A percentile compares a stretch with the other conserved stretches of the same genome.
phyloP scores from a whole-genome alignment of 1,284 basidiomycete genomes.

The Coniophora puteana region DNA sequence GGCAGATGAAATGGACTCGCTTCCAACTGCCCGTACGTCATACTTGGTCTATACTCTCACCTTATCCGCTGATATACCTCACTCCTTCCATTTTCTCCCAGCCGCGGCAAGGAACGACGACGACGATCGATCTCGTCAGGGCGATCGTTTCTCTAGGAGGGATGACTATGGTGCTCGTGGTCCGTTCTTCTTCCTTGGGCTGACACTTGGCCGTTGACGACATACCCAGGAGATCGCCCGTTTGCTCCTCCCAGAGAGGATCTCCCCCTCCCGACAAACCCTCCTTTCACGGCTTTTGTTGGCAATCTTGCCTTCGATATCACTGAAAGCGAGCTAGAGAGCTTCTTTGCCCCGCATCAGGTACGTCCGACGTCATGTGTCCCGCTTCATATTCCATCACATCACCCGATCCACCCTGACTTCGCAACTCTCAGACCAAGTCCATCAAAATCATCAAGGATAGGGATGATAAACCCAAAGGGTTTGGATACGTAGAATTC shows the following conservation, averaged over 20 bases:
- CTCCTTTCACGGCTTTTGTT: slow-evolving; percentile 95
- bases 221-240: slow-evolving; percentile 54
- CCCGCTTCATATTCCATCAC: too few species aligned
- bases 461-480: slow-evolving; percentile 90
- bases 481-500: slow-evolving; percentile 98
- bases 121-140: slow-evolving; percentile 38
- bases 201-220: slow-evolving; percentile 12
- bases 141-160: slow-evolving; percentile 51
- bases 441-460: slow-evolving; percentile 93
- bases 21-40: slow-evolving; percentile 87
- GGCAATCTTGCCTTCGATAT: slow-evolving; percentile 96
- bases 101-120: slow-evolving; percentile 63
- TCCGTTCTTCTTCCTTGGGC: slow-evolving; percentile 38
- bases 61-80: slow-evolving; percentile 14
- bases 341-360: slow-evolving; percentile 70
- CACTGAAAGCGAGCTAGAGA: slow-evolving; percentile 77
- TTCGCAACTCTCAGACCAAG: too few species aligned
- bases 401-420: too few species aligned
- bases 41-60: slow-evolving; percentile 8
- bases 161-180: slow-evolving; percentile 64
- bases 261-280: slow-evolving; percentile 89
- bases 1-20: slow-evolving; percentile 94
- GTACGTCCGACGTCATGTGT: slow-evolving; percentile 41
- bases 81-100: slow-evolving; percentile 26
- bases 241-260: slow-evolving; percentile 74